These are phyloP conservation scores for Linum usitatissimum DNA, from an alignment of 345 rosid species.

Conservation along the genomic window DNA sequence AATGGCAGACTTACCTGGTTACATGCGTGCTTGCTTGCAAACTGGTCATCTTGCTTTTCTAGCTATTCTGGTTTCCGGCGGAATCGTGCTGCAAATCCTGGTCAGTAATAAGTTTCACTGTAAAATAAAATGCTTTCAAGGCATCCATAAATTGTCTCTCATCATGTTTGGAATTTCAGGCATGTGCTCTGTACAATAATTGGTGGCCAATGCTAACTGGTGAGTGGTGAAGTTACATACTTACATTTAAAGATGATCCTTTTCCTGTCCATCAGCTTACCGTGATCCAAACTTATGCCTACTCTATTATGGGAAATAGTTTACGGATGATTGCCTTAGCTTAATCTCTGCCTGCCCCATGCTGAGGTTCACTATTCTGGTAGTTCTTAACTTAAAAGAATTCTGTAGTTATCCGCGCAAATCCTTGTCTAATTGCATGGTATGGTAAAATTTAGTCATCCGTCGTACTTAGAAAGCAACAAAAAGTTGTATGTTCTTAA, in stretches of 20 bases:
- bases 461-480: not conserved
- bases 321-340: not conserved
- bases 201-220: slow-evolving; percentile 99
- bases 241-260: not conserved
- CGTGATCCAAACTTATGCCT: not conserved
- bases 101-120: slow-evolving; percentile 28
- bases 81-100: slow-evolving; percentile 81
- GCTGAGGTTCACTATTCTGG: not conserved
- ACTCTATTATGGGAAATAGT: not conserved
- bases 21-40: slow-evolving; percentile 63
- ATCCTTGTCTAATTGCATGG: not conserved
- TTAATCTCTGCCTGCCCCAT: not conserved
- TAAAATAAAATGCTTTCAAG: not conserved
- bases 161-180: slow-evolving; percentile 37
- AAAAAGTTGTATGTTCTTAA: too few relatives aligned
- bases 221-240: slow-evolving; percentile 20
- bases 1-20: slow-evolving; percentile 78
- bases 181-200: slow-evolving; percentile 81
- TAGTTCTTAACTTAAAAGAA: not conserved
- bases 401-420: not conserved
- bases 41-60: slow-evolving; percentile 68
- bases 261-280: too few relatives aligned
- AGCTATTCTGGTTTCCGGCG: slow-evolving; percentile 83
- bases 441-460: not conserved
- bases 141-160: slow-evolving; percentile 1